These are phyloP conservation scores for Kazachstania taianensis DNA, from an alignment of 805 yeast genomes.

Conservation along the genomic window DNA sequence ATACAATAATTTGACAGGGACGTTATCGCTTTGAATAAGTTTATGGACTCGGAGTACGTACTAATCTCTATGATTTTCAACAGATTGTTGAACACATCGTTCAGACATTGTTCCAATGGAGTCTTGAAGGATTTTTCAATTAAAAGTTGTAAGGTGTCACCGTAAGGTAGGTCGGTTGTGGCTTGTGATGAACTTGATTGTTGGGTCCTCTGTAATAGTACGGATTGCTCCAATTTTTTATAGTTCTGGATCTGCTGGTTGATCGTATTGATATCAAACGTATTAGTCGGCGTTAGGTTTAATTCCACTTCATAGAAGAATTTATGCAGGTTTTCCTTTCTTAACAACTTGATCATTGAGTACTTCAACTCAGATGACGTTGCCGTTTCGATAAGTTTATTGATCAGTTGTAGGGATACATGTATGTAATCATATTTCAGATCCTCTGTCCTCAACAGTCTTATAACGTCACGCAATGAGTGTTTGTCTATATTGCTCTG, in stretches of 20 bases:
- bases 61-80: slow-evolving; percentile 45
- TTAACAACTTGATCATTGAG: not conserved
- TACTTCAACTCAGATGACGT: too few species aligned
- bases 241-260: slow-evolving; percentile 58
- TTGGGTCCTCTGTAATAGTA: too few species aligned
- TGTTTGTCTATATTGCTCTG: too few species aligned
- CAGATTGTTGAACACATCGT: slow-evolving; percentile 43
- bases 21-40: slow-evolving; percentile 36
- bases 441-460: too few species aligned
- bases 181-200: too few species aligned
- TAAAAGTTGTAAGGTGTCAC: slow-evolving; percentile 13
- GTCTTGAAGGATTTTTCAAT: slow-evolving; percentile 34
- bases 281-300: too few species aligned
- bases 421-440: too few species aligned
- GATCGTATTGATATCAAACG: slow-evolving; percentile 47
- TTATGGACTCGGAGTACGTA: slow-evolving; percentile 37
- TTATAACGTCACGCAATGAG: too few species aligned
- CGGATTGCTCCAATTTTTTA: slow-evolving; percentile 30
- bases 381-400: not conserved
- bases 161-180: slow-evolving; percentile 18
- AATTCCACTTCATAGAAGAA: slow-evolving; percentile 44
- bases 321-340: too few species aligned
- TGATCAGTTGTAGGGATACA: not conserved
- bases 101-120: slow-evolving; percentile 57
- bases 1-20: slow-evolving; percentile 56